phyloP scores from a whole-genome alignment of 768 basidiomycete species.

The Pleurotus platypus region DNA sequence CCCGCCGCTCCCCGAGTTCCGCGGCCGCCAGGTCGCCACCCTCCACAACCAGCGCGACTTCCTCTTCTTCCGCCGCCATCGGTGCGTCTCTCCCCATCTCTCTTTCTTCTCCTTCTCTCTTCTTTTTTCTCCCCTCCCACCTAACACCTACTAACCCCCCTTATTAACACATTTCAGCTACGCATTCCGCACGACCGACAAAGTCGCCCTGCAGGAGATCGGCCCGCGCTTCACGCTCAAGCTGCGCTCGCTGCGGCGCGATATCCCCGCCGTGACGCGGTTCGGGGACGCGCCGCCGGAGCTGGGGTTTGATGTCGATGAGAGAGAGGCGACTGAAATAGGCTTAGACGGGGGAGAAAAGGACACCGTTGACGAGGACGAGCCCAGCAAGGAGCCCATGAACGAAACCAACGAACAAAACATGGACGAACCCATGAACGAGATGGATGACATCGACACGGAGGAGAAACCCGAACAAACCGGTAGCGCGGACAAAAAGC shows the following conservation, averaged over 20 bases:
- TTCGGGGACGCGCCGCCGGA: slow-evolving; percentile 60
- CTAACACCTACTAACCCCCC: too few species aligned
- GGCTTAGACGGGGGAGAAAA: too few species aligned
- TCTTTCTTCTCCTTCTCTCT: too few species aligned
- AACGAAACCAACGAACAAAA: slow-evolving; percentile 10
- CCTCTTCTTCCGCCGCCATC: slow-evolving; percentile 93
- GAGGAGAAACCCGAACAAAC: slow-evolving; percentile 13
- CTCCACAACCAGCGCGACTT: slow-evolving; percentile 98
- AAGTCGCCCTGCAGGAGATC: slow-evolving; percentile 93
- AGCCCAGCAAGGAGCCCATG: slow-evolving; percentile 14
- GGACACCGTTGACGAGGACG: too few species aligned
- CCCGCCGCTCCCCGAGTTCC: slow-evolving; percentile 92
- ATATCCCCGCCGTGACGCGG: slow-evolving; percentile 76
- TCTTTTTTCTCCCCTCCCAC: too few species aligned
- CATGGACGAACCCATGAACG: slow-evolving; percentile 8
- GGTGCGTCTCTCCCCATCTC: slow-evolving; percentile 38
- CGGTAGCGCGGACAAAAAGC: slow-evolving; percentile 16
- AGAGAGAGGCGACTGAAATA: neutral
- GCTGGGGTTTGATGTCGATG: slow-evolving; percentile 48
- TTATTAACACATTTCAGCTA: slow-evolving; percentile 45
- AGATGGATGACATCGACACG: slow-evolving; percentile 10
- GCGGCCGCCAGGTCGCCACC: slow-evolving; percentile 95
- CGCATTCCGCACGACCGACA: slow-evolving; percentile 88
- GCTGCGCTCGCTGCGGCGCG: slow-evolving; percentile 83
- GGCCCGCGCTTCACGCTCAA: slow-evolving; percentile 97